Evolutionary conservation across 78 protist species (phyloP).

Genomic region (Tieghemostelium lacteum): DNA sequence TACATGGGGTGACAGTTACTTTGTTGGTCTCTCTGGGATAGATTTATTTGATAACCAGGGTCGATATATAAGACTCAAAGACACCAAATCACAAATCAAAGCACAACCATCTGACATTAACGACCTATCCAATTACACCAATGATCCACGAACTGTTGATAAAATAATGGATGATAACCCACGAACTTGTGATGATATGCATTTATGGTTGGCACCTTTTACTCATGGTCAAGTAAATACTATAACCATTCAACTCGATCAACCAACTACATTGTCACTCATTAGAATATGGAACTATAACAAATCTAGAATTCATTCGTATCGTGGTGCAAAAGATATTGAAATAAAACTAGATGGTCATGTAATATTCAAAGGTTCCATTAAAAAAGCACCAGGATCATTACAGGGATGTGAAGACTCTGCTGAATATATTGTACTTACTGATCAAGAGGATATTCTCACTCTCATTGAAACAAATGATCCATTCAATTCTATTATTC

Average conservation of each 20-base stretch:
- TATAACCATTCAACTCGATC: slow-evolving; percentile 53
- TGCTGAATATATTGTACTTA: slow-evolving; percentile 73
- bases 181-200: slow-evolving; percentile 89
- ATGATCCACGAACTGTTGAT: slow-evolving; percentile 84
- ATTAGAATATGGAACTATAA: slow-evolving; percentile 92
- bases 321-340: slow-evolving; percentile 75
- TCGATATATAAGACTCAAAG: slow-evolving; percentile 30
- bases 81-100: slow-evolving; percentile 45
- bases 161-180: slow-evolving; percentile 79
- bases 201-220: slow-evolving; percentile 91
- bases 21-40: slow-evolving; percentile 90
- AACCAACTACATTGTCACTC: slow-evolving; percentile 21
- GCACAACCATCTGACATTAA: slow-evolving; percentile 81
- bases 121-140: slow-evolving; percentile 24
- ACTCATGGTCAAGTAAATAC: slow-evolving; percentile 59
- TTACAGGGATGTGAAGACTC: slow-evolving; percentile 36
- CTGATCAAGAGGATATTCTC: slow-evolving; percentile 27
- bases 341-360: slow-evolving; percentile 77
- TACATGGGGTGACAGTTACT: slow-evolving; percentile 91
- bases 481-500: slow-evolving; percentile 7
- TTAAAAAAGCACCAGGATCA: slow-evolving; percentile 74
- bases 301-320: slow-evolving; percentile 82
- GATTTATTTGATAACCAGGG: slow-evolving; percentile 78
- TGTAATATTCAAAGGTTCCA: slow-evolving; percentile 83
- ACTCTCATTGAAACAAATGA: slow-evolving; percentile 67